Evolutionary conservation across 2,329 filamentous ascomycete genomes (phyloP).

Genomic region (Penicillium sp.): DNA sequence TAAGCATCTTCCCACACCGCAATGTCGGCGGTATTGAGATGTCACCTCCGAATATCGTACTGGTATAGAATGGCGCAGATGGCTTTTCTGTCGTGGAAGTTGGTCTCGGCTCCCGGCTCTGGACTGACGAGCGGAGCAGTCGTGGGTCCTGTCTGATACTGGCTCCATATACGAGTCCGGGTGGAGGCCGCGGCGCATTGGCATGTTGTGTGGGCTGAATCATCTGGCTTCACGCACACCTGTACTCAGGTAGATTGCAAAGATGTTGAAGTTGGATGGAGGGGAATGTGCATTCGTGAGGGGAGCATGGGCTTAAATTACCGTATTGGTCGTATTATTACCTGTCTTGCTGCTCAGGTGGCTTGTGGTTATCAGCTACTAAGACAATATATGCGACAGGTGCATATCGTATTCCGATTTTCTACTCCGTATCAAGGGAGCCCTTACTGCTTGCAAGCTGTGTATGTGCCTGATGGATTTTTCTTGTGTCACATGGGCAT

Average conservation of each 20-base stretch:
- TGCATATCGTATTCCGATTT: background rate
- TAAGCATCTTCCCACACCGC: background rate
- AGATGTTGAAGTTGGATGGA: background rate
- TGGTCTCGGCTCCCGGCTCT: background rate
- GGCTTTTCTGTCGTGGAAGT: background rate
- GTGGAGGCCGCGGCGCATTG: background rate
- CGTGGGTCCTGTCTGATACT: background rate
- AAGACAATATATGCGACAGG: background rate
- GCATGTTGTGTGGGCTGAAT: background rate
- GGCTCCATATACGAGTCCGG: background rate
- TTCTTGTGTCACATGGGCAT: background rate
- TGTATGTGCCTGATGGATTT: background rate
- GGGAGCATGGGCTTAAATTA: conserved; percentile 1
- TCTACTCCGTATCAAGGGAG: too few relatives aligned
- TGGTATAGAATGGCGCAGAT: background rate
- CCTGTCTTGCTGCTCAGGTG: background rate
- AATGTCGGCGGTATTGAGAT: background rate
- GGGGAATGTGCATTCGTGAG: background rate
- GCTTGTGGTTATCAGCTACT: background rate
- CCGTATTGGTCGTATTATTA: conserved; percentile 5
- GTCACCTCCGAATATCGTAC: background rate
- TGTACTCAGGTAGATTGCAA: background rate
- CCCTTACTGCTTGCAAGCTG: background rate
- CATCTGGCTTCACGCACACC: background rate
- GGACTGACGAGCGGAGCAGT: background rate